Evolutionary conservation across 2,329 filamentous ascomycete species (phyloP), one percentile per base, ranked within the genome.

Genomic region (Tothia fuscella): DNA sequence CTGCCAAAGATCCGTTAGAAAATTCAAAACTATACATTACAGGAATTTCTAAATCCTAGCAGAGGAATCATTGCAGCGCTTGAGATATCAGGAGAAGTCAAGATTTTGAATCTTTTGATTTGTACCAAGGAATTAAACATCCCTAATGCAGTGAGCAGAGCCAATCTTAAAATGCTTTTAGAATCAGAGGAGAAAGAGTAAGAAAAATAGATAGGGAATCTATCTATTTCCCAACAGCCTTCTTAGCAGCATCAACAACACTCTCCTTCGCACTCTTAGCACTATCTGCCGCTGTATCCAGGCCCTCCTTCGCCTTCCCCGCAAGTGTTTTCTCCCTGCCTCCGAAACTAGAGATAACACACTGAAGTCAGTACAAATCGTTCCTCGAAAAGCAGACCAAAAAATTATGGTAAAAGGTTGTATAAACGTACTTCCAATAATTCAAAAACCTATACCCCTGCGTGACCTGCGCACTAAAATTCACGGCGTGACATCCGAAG

Each of bases 401-500:
- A n/a, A 17, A n/a, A 1, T 12, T 9, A 4, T 28, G 7, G 9
- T 6, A 14, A 17, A 21, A 16, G 22, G n/a, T 21, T 16, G 21
- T 29, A 6, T 29, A 36, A 54, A 45, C 56, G 32, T 52, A 58
- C 56, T 71, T 63, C 70, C 70, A 77, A 61, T 77, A 76, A 52
- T 71, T 69, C 48, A 76, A 47, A 54, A 74, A 80, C 42, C 76
- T 65, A 61, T 78, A 78, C 16, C 67, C 74, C 56, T 80, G 76
- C 24, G 69, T 71, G 33, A 65, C 49, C 59, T 80, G 76, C 34
- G 73, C 72, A 49, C 60, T 61, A 60, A 76, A 79, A 63, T 80
- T 80, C 61, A 78, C 68, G 46, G 73, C 62, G 60, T 80, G 76
- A 64, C 76, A 80, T 49, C 71, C 76, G 59, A 80, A 80, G 43